Base-by-base conservation (phyloP, 78 protist genomes). In the Tieghemostelium lacteum region DNA sequence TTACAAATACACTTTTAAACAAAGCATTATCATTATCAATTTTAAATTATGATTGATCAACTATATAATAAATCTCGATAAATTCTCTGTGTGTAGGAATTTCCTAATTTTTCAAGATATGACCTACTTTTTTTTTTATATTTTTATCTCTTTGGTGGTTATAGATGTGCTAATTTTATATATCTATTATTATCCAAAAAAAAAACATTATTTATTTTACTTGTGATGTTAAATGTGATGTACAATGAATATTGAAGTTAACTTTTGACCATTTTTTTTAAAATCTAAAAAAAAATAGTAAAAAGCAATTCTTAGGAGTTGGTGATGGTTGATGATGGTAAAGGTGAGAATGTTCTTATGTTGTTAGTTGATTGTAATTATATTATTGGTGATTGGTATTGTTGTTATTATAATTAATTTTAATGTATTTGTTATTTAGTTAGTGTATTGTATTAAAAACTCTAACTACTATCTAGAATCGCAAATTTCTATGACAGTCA, bases 11-110 rank as follows among this genome's bases (percentile, higher is more conserved):
- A 29, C 50, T 83, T 20, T 58, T 83, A 55, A 45, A 83, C 28
- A 83, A 83, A 60, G 89, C 89, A 26, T 50, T 83, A 37, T 69
- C 78, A 29, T 58, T 83, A 40, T 83, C 89, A 31, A 39, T 83
- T 36, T 60, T 83, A 45, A 49, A 69, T 42, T 69, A 57, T 58
- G 89, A 83, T n/a, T 83, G 42, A 78, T 26, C 26, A 26, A 3
- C 34, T 26, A 39, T 24, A 49, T 40, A 20, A 49, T 14, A 45
- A 14, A 45, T 45, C 10, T n/a, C n/a, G 57, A 20, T 20, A 14
- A 20, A 14, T 52, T 20, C 57, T 52, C 57, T 52, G 17, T 20
- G 17, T 14, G 17, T 17, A 52, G 26, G 26, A 52, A 52, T 52
- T 20, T 52, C n/a, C n/a, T n/a, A 62, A 12, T 26, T 1, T 7